Evolutionary conservation across 2,329 filamentous ascomycete genomes (phyloP).

Genomic region (Fusarium sacchari): DNA sequence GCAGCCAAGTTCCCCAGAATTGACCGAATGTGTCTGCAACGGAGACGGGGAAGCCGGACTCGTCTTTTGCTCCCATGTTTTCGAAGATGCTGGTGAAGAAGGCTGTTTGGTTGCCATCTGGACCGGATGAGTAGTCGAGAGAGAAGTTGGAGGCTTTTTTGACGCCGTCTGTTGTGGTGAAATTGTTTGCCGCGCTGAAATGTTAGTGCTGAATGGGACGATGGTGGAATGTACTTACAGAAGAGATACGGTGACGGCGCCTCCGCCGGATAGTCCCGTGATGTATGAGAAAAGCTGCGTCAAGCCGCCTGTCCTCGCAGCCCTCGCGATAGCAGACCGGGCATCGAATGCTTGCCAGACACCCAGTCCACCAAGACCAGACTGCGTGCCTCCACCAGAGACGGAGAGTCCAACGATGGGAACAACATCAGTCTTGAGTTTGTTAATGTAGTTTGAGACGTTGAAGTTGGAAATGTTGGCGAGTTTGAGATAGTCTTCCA

Average conservation of each 20-base stretch:
- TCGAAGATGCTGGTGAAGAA: slow-evolving; percentile 37
- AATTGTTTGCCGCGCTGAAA: slow-evolving; percentile 41
- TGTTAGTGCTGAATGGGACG: fast-evolving
- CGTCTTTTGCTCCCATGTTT: slow-evolving; percentile 36
- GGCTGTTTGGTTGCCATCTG: slow-evolving; percentile 14
- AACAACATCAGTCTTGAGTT: slow-evolving; percentile 28
- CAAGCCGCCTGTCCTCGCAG: slow-evolving; percentile 40
- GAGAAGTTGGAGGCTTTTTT: slow-evolving; percentile 40
- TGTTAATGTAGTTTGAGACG: slow-evolving; percentile 31
- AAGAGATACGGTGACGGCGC: slow-evolving; percentile 39
- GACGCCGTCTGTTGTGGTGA: slow-evolving; percentile 31
- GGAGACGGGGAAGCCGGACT: slow-evolving; percentile 40
- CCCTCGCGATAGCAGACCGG: slow-evolving; percentile 27
- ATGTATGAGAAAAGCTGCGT: slow-evolving; percentile 42
- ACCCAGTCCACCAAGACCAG: slow-evolving; percentile 43
- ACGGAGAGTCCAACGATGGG: slow-evolving; percentile 42
- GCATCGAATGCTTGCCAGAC: slow-evolving; percentile 45
- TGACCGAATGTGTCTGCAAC: slow-evolving; percentile 43
- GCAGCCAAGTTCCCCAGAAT: slow-evolving; percentile 43
- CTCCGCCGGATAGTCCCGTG: slow-evolving; percentile 43
- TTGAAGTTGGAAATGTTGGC: slow-evolving; percentile 39
- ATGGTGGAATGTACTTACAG: slow-evolving; percentile 14
- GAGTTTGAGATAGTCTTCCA: slow-evolving; percentile 35
- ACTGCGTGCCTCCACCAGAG: slow-evolving; percentile 44
- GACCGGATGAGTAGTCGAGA: slow-evolving; percentile 24